Evolutionary conservation across 2,329 filamentous ascomycete species (phyloP).

Genomic region (Monosporascus sp.): DNA sequence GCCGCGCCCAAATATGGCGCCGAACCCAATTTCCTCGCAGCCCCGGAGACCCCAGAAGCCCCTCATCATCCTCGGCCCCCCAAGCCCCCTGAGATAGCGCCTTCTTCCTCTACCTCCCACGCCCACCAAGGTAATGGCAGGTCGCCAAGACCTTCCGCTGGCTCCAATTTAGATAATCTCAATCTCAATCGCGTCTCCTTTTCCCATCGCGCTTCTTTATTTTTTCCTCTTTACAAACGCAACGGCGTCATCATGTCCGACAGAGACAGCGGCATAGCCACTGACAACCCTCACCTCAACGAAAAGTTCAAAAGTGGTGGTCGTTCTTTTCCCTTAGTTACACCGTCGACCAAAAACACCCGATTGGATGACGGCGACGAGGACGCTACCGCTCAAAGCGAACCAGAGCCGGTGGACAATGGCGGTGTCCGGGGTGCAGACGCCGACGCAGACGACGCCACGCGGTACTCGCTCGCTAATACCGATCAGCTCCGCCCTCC

Average conservation of each 20-base stretch:
- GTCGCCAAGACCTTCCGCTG: not conserved
- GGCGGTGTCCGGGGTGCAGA: slow-evolving; percentile 1
- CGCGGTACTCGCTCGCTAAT: slow-evolving; percentile 4
- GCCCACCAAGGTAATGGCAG: not conserved
- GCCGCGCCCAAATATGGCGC: too few species aligned
- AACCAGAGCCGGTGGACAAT: not conserved
- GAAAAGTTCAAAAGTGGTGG: slow-evolving; percentile 8
- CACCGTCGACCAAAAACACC: slow-evolving; percentile 10
- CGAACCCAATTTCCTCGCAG: not conserved
- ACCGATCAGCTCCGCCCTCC: slow-evolving; percentile 26
- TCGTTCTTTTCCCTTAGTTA: slow-evolving; percentile 23
- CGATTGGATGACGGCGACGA: slow-evolving; percentile 6
- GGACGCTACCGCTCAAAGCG: too few species aligned
- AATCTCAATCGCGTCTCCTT: not conserved
- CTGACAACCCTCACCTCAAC: slow-evolving; percentile 1
- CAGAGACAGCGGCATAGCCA: slow-evolving; percentile 11
- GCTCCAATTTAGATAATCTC: not conserved
- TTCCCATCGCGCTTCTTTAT: not conserved
- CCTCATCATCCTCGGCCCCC: too few species aligned
- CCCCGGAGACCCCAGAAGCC: not conserved
- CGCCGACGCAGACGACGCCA: slow-evolving; percentile 2
- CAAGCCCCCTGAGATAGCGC: too few species aligned
- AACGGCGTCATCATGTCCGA: slow-evolving; percentile 19
- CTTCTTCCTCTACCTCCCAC: not conserved
- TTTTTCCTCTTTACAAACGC: slow-evolving; percentile 11